Percentiles rank a stretch among this genome's conserved stretches.
Conservation (phyloP, 306 rosid genomes). For the Quillaja saponaria region DNA sequence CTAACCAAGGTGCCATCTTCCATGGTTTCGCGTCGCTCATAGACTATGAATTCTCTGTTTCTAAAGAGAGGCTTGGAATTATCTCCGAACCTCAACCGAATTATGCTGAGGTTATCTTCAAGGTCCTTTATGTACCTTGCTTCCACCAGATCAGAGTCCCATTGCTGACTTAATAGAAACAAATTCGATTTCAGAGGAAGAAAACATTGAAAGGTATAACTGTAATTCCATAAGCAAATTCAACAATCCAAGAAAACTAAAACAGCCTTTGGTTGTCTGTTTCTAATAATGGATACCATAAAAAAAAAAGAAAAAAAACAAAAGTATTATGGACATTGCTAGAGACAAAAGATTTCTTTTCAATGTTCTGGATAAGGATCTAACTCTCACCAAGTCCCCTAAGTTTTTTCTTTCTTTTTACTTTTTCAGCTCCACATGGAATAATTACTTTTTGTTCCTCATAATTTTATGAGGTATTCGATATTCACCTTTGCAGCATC, state of each 20-base stretch:
- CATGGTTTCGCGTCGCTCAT: slow-evolving; percentile 87
- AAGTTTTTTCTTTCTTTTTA: background rate
- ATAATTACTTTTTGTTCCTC: background rate
- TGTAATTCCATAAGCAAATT: background rate
- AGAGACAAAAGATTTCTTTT: slow-evolving; percentile 45
- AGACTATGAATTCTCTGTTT: slow-evolving; percentile 83
- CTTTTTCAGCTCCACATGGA: background rate
- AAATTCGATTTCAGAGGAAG: background rate
- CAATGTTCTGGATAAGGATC: slow-evolving; percentile 29
- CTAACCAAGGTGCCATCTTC: slow-evolving; percentile 87
- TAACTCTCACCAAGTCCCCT: slow-evolving; percentile 15
- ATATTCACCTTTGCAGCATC: slow-evolving; percentile 82
- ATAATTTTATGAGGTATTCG: slow-evolving; percentile 5
- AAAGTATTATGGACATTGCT: slow-evolving; percentile 9
- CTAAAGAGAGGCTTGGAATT: slow-evolving; percentile 77
- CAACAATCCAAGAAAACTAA: slow-evolving; percentile 3
- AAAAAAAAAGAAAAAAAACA: slow-evolving; percentile 11
- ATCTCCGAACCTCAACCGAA: slow-evolving; percentile 77
- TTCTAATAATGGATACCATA: slow-evolving; percentile 24
- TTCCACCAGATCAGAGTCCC: slow-evolving; percentile 90
- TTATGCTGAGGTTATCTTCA: slow-evolving; percentile 74
- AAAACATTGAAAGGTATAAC: background rate
- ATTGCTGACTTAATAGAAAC: slow-evolving; percentile 60
- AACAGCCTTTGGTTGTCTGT: slow-evolving; percentile 9
- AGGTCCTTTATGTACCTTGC: slow-evolving; percentile 75